Percentiles rank a stretch among this genome's conserved stretches.
Evolutionary conservation across 495 filamentous ascomycete species (phyloP).

Genomic region (Pyronema omphalodes): DNA sequence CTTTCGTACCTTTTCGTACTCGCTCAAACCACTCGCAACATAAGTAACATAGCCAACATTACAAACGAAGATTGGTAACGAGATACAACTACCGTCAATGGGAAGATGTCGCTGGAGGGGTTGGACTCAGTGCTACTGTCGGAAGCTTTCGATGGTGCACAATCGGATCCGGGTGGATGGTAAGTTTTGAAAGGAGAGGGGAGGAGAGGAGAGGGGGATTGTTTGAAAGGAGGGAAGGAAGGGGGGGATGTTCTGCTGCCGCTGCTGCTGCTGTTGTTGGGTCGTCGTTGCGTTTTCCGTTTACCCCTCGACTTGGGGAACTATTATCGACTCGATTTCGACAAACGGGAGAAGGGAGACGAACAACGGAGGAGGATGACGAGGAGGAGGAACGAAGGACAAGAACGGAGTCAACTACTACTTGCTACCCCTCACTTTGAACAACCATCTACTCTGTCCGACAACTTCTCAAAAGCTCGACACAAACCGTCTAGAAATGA

Average conservation of each 20-base stretch:
- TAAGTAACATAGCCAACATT: too few relatives aligned
- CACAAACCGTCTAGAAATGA: background rate
- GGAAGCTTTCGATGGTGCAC: constrained; percentile 67
- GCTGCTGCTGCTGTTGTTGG: background rate
- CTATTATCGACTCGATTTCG: too few relatives aligned
- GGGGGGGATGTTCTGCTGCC: background rate
- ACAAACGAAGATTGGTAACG: too few relatives aligned
- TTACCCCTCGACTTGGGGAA: background rate
- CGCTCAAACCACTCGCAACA: too few relatives aligned
- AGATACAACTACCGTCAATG: constrained; percentile 7
- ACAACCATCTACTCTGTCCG: background rate
- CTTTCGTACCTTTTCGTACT: too few relatives aligned
- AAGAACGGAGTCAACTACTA: background rate
- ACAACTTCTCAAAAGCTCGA: background rate
- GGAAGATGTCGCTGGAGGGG: constrained; percentile 88
- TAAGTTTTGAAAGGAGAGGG: constrained; percentile 31
- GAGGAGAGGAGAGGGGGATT: background rate
- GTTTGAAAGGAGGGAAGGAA: background rate
- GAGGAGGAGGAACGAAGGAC: background rate
- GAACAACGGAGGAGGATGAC: background rate
- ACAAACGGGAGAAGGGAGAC: background rate
- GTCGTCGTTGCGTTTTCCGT: background rate
- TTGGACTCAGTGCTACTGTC: constrained; percentile 63
- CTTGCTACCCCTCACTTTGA: constrained; percentile 1
- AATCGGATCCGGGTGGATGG: constrained; percentile 85